These are phyloP conservation scores for Ciborinia camelliae DNA, from an alignment of 2,329 filamentous ascomycete genomes.

Conservation along the genomic window DNA sequence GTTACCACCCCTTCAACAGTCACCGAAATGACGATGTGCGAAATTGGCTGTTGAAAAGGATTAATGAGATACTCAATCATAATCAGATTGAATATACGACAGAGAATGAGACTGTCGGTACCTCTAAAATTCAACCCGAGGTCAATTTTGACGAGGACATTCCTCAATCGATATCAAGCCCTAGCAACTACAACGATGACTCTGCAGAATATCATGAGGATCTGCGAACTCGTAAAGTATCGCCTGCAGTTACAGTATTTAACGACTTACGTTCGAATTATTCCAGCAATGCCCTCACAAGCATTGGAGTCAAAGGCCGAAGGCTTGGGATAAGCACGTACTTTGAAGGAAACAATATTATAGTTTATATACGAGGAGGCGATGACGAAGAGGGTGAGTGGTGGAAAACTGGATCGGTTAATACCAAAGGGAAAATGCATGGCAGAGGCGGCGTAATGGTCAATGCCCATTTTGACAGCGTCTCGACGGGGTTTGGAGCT, in stretches of 20 bases:
- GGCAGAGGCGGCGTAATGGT: conserved; percentile 78
- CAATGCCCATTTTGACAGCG: conserved; percentile 88
- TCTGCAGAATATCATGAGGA: conserved; percentile 23
- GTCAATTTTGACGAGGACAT: not conserved
- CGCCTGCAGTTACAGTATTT: conserved; percentile 61
- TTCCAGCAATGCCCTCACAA: conserved; percentile 56
- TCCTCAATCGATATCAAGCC: not conserved
- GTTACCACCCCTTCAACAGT: conserved; percentile 87
- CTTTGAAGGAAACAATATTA: conserved; percentile 89
- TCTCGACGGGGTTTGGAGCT: conserved; percentile 86
- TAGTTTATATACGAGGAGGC: conserved; percentile 83
- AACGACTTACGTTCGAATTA: conserved; percentile 77
- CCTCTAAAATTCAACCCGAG: not conserved
- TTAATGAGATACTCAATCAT: conserved; percentile 64
- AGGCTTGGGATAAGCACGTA: conserved; percentile 56
- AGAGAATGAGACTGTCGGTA: conserved; percentile 35
- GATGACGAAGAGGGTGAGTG: conserved; percentile 70
- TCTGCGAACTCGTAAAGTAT: conserved; percentile 20
- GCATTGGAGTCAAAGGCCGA: conserved; percentile 37
- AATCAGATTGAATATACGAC: conserved; percentile 52
- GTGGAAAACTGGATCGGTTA: conserved; percentile 54
- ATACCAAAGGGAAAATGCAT: conserved; percentile 43
- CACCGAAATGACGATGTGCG: conserved; percentile 77
- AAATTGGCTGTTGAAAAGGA: conserved; percentile 68
- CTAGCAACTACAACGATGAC: conserved; percentile 20